A percentile compares a stretch with the other conserved stretches of the same genome.
These are phyloP conservation scores for Apiotrichum laibachii DNA, from an alignment of 1,284 basidiomycete genomes.

Conservation along the genomic window DNA sequence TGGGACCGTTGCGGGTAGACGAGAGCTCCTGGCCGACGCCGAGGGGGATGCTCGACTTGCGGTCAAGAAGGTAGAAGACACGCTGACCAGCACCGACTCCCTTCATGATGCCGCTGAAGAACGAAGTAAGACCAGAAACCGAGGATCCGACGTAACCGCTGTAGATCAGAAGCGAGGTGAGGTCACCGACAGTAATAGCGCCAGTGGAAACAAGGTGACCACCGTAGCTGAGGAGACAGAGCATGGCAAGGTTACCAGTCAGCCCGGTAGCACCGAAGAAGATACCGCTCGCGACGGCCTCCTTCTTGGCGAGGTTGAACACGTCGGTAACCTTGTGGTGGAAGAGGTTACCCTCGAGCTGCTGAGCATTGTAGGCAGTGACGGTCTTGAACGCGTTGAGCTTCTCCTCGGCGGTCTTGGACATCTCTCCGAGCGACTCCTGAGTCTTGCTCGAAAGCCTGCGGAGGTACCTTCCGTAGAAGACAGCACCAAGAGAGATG, in stretches of 20 bases:
- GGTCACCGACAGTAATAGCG: conserved; percentile 82
- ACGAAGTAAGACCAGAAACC: conserved; percentile 52
- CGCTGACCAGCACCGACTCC: conserved; percentile 82
- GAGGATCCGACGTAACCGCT: conserved; percentile 64
- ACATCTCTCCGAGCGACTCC: conserved; percentile 91
- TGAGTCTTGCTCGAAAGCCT: conserved; percentile 88
- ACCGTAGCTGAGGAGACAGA: conserved; percentile 87
- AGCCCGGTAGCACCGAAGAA: conserved; percentile 93
- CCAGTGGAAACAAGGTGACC: conserved; percentile 85
- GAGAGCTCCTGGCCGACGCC: conserved; percentile 61
- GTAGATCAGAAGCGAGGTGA: conserved; percentile 88
- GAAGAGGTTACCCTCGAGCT: conserved; percentile 64
- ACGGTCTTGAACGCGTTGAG: conserved; percentile 91
- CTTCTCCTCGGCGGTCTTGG: conserved; percentile 85
- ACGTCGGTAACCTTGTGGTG: conserved; percentile 63
- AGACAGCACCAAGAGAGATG: conserved; percentile 90
- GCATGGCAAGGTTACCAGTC: conserved; percentile 88
- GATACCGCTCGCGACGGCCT: conserved; percentile 84
- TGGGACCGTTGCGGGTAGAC: conserved; percentile 60
- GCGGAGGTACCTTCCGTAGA: conserved; percentile 93
- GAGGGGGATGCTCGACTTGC: conserved; percentile 67
- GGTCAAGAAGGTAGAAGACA: conserved; percentile 88
- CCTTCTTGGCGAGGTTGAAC: conserved; percentile 73
- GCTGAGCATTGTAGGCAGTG: conserved; percentile 76
- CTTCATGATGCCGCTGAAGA: conserved; percentile 52